These are phyloP conservation scores for Didymella segeticola DNA, from an alignment of 2,329 filamentous ascomycete species.

Conservation along the genomic window DNA sequence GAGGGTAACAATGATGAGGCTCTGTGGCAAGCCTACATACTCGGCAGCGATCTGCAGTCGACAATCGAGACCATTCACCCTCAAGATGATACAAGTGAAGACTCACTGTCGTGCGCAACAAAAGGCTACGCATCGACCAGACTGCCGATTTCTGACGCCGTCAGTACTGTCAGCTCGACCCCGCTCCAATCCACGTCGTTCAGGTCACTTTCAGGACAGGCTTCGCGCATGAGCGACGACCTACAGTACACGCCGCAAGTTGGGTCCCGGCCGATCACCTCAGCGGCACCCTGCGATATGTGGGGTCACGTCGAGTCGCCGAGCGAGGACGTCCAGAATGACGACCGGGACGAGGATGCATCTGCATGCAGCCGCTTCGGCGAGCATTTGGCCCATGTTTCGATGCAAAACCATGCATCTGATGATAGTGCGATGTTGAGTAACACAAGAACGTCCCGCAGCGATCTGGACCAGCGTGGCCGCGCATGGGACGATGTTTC, in stretches of 20 bases:
- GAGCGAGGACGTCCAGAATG: slow-evolving; percentile 10
- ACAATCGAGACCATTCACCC: slow-evolving; percentile 4
- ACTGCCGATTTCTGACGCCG: slow-evolving; percentile 26
- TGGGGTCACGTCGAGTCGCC: slow-evolving; percentile 12
- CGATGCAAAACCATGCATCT: slow-evolving; percentile 36
- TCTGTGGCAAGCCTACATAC: slow-evolving; percentile 45
- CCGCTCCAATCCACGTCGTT: slow-evolving; percentile 21
- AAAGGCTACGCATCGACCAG: slow-evolving; percentile 23
- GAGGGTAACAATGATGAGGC: slow-evolving; percentile 28
- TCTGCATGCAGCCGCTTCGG: slow-evolving; percentile 17
- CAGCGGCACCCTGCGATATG: slow-evolving; percentile 14
- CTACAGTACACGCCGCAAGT: slow-evolving; percentile 27
- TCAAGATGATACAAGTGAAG: slow-evolving; percentile 7
- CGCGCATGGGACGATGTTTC: slow-evolving; percentile 16
- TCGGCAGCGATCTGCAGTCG: slow-evolving; percentile 30
- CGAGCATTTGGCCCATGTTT: slow-evolving; percentile 29
- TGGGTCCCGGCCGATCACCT: slow-evolving; percentile 25
- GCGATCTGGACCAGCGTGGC: slow-evolving; percentile 20
- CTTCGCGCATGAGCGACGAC: slow-evolving; percentile 32
- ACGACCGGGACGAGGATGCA: slow-evolving; percentile 13
- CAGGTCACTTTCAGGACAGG: slow-evolving; percentile 19
- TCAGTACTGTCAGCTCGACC: slow-evolving; percentile 25
- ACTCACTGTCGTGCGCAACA: slow-evolving; percentile 8
- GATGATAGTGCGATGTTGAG: slow-evolving; percentile 20
- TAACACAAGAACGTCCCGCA: slow-evolving; percentile 28